A percentile compares a stretch with the other conserved stretches of the same genome.
These are phyloP conservation scores for Thinopyrum obtusiflorum DNA, from an alignment of 202 grass and related monocot genomes.

Conservation along the genomic window DNA sequence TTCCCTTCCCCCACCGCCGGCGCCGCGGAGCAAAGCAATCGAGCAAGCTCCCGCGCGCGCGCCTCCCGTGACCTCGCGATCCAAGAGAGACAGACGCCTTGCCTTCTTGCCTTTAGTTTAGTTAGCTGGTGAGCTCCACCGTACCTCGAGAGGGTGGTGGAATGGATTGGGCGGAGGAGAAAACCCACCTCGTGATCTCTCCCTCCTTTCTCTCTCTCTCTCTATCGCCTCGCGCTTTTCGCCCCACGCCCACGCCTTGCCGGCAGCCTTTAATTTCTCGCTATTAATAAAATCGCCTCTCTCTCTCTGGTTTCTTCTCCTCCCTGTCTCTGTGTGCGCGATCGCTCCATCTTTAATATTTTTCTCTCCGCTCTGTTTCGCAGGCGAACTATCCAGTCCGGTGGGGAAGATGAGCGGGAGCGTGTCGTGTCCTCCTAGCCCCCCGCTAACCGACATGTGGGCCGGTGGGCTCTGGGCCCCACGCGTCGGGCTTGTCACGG, in stretches of 20 bases:
- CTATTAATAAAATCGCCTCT: neutral
- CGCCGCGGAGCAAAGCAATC: neutral
- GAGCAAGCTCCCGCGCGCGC: neutral
- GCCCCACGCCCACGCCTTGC: constrained; percentile 6
- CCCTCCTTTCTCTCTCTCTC: neutral
- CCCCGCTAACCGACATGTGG: neutral
- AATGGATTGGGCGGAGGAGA: constrained; percentile 46
- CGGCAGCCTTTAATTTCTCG: constrained; percentile 2
- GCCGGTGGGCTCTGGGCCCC: rapidly evolving
- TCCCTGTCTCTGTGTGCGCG: neutral
- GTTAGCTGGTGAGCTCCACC: neutral
- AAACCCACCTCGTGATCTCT: constrained; percentile 37
- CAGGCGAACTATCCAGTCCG: neutral
- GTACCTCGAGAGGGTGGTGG: neutral
- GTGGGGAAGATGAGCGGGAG: neutral
- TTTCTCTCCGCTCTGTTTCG: neutral
- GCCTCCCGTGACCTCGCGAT: constrained; percentile 31
- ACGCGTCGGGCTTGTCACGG: neutral
- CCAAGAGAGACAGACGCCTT: neutral
- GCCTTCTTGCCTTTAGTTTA: neutral
- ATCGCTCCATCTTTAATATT: neutral
- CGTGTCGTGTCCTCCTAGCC: neutral
- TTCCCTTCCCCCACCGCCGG: neutral
- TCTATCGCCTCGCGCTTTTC: constrained; percentile 31
- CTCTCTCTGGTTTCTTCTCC: neutral